Percentiles rank a stretch among this genome's conserved stretches.
Conservation (phyloP, 2,329 filamentous ascomycete species). For the Escovopsis weberi region DNA sequence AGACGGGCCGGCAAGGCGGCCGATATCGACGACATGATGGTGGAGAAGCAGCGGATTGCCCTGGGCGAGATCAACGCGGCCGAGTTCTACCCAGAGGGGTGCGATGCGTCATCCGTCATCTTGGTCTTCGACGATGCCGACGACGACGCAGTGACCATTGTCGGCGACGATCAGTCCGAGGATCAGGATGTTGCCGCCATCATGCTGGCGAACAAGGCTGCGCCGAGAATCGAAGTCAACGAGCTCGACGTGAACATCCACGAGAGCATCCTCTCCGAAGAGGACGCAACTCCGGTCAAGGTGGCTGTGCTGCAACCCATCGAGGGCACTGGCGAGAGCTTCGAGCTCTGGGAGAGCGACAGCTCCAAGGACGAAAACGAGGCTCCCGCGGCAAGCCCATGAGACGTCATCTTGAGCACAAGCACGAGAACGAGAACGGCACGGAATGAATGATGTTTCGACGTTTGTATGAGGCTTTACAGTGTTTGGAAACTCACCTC, state of each 20-base stretch:
- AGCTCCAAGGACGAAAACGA: conserved; percentile 46
- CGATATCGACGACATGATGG: conserved; percentile 37
- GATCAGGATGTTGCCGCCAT: not conserved
- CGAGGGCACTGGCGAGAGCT: conserved; percentile 43
- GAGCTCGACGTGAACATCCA: conserved; percentile 19
- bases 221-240: conserved; percentile 8
- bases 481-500: too few species aligned
- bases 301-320: conserved; percentile 38
- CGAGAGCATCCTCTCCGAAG: conserved; percentile 21
- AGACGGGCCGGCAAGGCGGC: conserved; percentile 14
- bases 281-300: conserved; percentile 19
- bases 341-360: conserved; percentile 58
- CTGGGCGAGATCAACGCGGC: conserved; percentile 52
- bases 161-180: conserved; percentile 11
- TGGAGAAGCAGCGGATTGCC: conserved; percentile 50
- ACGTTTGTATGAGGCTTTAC: too few species aligned
- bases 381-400: conserved; percentile 5
- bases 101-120: conserved; percentile 46
- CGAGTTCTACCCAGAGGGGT: conserved; percentile 54
- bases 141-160: conserved; percentile 4
- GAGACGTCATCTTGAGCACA: not conserved
- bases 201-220: conserved; percentile 6
- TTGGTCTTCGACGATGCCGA: conserved; percentile 48
- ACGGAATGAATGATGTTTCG: too few species aligned
- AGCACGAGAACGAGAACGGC: too few species aligned